These are phyloP conservation scores for Crithidia brevicula DNA, from an alignment of 208 protist genomes.

Conservation along the genomic window DNA sequence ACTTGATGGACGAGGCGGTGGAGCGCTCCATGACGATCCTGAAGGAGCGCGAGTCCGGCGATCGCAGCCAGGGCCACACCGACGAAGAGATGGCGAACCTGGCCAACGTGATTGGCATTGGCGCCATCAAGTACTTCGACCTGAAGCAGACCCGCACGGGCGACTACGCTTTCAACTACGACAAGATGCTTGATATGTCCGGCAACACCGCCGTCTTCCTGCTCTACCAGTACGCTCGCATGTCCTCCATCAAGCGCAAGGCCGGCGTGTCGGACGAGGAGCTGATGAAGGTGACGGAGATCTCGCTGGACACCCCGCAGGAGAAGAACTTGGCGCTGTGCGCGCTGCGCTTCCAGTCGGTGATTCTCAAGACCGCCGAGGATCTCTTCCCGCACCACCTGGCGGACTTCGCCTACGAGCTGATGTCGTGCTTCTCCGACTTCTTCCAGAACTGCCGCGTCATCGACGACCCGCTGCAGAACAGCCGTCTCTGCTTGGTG, in stretches of 20 bases:
- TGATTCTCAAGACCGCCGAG: constrained; percentile 87
- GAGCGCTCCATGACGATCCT: constrained; percentile 82
- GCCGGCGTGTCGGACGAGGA: constrained; percentile 70
- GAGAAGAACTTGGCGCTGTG: constrained; percentile 89
- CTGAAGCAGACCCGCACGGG: constrained; percentile 93
- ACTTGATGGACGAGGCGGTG: constrained; percentile 96
- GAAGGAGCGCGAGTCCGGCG: constrained; percentile 80
- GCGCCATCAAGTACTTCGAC: constrained; percentile 98
- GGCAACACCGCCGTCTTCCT: constrained; percentile 98
- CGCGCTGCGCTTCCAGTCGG: constrained; percentile 87
- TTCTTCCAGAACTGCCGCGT: constrained; percentile 96
- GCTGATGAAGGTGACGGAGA: constrained; percentile 51
- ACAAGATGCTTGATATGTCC: constrained; percentile 96
- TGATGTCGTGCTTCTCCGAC: constrained; percentile 93
- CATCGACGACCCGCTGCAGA: constrained; percentile 80
- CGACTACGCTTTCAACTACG: constrained; percentile 97
- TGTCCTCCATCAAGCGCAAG: constrained; percentile 95
- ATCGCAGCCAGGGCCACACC: constrained; percentile 78
- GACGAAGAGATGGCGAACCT: constrained; percentile 86
- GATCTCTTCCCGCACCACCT: constrained; percentile 95
- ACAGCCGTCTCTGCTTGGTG: constrained; percentile 90
- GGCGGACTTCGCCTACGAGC: constrained; percentile 96
- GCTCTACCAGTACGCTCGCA: constrained; percentile 97
- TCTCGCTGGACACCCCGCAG: constrained; percentile 78
- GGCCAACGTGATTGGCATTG: constrained; percentile 93